A percentile compares a stretch with the other conserved stretches of the same genome.
phyloP scores from a whole-genome alignment of 2,329 filamentous ascomycete species.

The Graphiopsis chlorocephala region DNA sequence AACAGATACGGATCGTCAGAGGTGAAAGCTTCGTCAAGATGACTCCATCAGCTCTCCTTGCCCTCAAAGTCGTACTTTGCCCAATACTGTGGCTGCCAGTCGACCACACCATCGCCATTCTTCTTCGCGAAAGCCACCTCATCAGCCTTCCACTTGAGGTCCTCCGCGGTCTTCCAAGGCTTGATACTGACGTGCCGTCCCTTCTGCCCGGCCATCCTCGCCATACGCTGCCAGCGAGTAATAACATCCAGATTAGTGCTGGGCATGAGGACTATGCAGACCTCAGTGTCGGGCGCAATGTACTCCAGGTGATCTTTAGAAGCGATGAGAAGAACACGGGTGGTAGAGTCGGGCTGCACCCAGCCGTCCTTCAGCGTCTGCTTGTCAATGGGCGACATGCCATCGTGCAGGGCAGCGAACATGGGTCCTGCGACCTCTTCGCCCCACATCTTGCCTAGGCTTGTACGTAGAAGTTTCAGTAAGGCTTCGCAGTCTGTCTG shows the following conservation, averaged over 20 bases:
- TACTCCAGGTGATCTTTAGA: conserved; percentile 5
- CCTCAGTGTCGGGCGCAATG: conserved; percentile 7
- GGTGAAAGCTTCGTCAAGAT: no score
- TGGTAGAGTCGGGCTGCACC: neutral
- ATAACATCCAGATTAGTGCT: conserved; percentile 5
- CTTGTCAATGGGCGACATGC: conserved; percentile 2
- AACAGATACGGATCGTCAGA: no score
- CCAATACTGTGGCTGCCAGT: conserved; percentile 11
- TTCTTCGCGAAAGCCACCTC: conserved; percentile 3
- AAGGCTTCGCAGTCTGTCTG: conserved; percentile 1
- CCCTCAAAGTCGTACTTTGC: neutral
- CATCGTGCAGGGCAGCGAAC: conserved; percentile 4
- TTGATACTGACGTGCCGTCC: conserved; percentile 8
- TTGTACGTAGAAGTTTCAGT: neutral
- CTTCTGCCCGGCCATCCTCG: conserved; percentile 8
- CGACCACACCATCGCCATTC: conserved; percentile 1
- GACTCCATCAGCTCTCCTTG: conserved; percentile 4
- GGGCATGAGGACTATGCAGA: conserved; percentile 6
- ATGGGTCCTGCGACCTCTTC: neutral
- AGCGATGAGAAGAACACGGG: neutral
- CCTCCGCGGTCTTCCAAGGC: conserved; percentile 1
- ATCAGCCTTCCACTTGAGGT: neutral
- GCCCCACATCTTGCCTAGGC: neutral
- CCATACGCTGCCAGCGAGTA: conserved; percentile 9
- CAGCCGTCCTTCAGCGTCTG: conserved; percentile 6